These are phyloP conservation scores for Cajanus cajan DNA, from an alignment of 306 rosid species.

Conservation along the genomic window DNA sequence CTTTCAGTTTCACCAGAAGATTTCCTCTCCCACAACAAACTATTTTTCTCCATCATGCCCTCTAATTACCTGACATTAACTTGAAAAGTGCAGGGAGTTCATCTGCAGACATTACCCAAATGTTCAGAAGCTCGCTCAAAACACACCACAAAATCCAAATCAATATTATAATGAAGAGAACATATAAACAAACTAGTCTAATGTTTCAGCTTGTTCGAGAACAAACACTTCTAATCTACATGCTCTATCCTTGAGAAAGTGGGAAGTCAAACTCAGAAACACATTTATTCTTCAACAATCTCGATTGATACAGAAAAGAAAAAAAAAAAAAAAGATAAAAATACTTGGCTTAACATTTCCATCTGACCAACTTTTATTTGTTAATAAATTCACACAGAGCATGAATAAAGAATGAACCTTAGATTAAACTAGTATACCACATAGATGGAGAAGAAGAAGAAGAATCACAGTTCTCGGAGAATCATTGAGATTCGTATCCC, in stretches of 20 bases:
- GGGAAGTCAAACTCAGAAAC: not conserved
- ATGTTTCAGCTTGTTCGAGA: slow-evolving; percentile 1
- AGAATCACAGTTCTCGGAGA: not conserved
- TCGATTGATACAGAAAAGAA: not conserved
- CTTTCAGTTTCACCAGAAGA: slow-evolving; percentile 55
- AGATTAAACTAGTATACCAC: not conserved
- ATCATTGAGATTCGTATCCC: not conserved
- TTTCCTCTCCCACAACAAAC: slow-evolving; percentile 61
- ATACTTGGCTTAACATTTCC: not conserved
- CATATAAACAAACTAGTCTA: not conserved
- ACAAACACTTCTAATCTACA: not conserved
- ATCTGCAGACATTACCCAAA: slow-evolving; percentile 26
- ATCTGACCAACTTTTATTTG: not conserved
- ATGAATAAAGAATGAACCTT: slow-evolving; percentile 13
- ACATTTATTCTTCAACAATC: not conserved
- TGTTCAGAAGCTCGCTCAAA: slow-evolving; percentile 24
- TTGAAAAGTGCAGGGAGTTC: slow-evolving; percentile 21
- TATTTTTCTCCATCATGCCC: slow-evolving; percentile 52
- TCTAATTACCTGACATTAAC: slow-evolving; percentile 30
- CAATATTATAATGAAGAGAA: not conserved
- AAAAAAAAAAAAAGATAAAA: too few relatives aligned
- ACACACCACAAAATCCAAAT: not conserved
- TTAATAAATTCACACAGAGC: not conserved
- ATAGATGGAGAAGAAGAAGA: not conserved
- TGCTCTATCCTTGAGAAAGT: not conserved